phyloP scores from a whole-genome alignment of 1,139 yeast species.

The Pichia sp. region DNA sequence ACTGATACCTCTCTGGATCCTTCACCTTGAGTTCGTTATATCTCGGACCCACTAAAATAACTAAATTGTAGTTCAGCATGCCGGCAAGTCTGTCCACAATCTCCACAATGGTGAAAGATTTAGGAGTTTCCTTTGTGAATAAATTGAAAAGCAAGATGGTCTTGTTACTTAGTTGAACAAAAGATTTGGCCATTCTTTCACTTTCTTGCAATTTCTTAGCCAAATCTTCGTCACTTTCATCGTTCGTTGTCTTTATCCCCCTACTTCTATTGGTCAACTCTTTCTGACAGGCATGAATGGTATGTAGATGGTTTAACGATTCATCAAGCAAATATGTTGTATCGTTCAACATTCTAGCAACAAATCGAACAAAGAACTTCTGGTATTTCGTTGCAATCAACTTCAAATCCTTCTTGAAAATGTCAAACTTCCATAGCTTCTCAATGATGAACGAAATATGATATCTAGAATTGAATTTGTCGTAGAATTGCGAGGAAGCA shows the following conservation, averaged over 20 bases:
- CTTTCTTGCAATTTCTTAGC: constrained; percentile 48
- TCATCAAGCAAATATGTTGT: constrained; percentile 89
- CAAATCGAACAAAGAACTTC: constrained; percentile 82
- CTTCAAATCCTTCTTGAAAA: constrained; percentile 61
- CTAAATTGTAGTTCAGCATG: constrained; percentile 88
- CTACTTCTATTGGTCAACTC: constrained; percentile 40
- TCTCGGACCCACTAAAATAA: constrained; percentile 89
- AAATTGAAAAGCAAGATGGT: constrained; percentile 72
- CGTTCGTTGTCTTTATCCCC: constrained; percentile 39
- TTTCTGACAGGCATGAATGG: constrained; percentile 67
- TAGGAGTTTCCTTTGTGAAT: constrained; percentile 82
- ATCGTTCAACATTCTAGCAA: constrained; percentile 92
- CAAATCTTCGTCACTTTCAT: constrained; percentile 57
- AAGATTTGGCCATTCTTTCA: constrained; percentile 74
- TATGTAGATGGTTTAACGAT: constrained; percentile 69
- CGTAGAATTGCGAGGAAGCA: constrained; percentile 90
- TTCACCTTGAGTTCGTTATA: constrained; percentile 83
- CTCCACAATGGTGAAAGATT: constrained; percentile 80
- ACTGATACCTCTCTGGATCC: constrained; percentile 76
- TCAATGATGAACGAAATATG: constrained; percentile 80
- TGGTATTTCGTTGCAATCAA: constrained; percentile 59
- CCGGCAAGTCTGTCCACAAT: constrained; percentile 91
- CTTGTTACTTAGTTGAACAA: constrained; percentile 77
- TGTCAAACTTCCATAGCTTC: constrained; percentile 70
- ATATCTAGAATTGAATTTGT: constrained; percentile 86